Evolutionary conservation across 768 basidiomycete species (phyloP).

Genomic region (Multifurca ochricompacta): DNA sequence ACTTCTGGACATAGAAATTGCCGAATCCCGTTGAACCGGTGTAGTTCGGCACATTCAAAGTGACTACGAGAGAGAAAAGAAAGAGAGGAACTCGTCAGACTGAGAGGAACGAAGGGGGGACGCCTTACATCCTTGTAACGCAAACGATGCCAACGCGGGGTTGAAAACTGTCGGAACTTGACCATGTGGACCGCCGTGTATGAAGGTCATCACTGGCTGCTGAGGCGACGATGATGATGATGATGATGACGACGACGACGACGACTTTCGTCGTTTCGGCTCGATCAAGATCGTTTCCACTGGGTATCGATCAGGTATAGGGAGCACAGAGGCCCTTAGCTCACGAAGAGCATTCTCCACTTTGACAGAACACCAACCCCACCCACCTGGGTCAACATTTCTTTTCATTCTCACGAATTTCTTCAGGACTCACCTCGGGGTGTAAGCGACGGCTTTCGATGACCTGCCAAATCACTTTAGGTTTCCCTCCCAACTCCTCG

Average conservation of each 20-base stretch:
- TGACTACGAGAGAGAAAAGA: too few species aligned
- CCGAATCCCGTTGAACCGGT: constrained; percentile 31
- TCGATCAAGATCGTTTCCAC: constrained; percentile 19
- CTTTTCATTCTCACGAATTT: too few species aligned
- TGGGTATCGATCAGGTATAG: constrained; percentile 17
- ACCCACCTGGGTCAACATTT: too few species aligned
- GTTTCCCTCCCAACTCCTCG: constrained; percentile 3
- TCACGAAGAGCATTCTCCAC: constrained; percentile 12
- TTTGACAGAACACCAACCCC: not conserved
- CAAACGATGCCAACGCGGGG: constrained; percentile 16
- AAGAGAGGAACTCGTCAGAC: not conserved
- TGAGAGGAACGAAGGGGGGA: too few species aligned
- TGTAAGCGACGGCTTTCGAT: constrained; percentile 15
- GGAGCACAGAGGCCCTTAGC: constrained; percentile 8
- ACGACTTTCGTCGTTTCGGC: constrained; percentile 2
- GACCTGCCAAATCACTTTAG: constrained; percentile 13
- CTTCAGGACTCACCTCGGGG: constrained; percentile 1
- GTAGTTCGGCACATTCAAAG: constrained; percentile 28
- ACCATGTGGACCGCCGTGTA: constrained; percentile 30
- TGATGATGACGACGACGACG: too few species aligned
- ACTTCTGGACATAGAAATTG: constrained; percentile 24
- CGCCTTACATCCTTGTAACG: constrained; percentile 25
- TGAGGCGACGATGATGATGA: too few species aligned
- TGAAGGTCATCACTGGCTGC: constrained; percentile 20
- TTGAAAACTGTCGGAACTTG: constrained; percentile 21